Evolutionary conservation across 1,284 basidiomycete species (phyloP).

Genomic region (Ganoderma resinaceum): DNA sequence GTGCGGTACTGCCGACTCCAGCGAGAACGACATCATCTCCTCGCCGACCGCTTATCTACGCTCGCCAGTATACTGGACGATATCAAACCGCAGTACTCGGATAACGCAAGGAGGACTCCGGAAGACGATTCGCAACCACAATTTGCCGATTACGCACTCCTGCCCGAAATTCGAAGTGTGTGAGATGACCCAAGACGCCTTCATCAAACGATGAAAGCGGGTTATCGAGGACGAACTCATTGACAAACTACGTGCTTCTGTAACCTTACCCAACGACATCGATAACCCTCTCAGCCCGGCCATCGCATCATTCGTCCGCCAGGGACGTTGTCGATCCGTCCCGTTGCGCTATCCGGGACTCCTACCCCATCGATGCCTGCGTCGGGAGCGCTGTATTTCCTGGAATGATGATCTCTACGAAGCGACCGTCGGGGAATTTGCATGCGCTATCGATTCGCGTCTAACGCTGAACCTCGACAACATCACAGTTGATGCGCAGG

Average conservation of each 20-base stretch:
- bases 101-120: background rate
- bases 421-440: background rate
- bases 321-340: background rate
- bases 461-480: background rate
- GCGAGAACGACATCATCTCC: background rate
- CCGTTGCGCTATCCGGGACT: background rate
- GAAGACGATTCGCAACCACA: background rate
- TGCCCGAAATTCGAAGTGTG: background rate
- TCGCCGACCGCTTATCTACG: background rate
- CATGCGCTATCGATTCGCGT: background rate
- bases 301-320: background rate
- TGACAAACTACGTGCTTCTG: background rate
- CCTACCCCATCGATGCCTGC: background rate
- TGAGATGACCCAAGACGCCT: background rate
- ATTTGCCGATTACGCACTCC: background rate
- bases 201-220: background rate
- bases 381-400: background rate
- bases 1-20: background rate
- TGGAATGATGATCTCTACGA: background rate
- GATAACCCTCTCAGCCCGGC: background rate
- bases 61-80: background rate
- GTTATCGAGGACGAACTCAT: background rate
- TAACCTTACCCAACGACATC: background rate
- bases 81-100: background rate
- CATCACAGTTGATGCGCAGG: background rate